Evolutionary conservation across 208 protist species (phyloP), one percentile per base, ranked within the genome.

Genomic region (Leishmania gerbilli): DNA sequence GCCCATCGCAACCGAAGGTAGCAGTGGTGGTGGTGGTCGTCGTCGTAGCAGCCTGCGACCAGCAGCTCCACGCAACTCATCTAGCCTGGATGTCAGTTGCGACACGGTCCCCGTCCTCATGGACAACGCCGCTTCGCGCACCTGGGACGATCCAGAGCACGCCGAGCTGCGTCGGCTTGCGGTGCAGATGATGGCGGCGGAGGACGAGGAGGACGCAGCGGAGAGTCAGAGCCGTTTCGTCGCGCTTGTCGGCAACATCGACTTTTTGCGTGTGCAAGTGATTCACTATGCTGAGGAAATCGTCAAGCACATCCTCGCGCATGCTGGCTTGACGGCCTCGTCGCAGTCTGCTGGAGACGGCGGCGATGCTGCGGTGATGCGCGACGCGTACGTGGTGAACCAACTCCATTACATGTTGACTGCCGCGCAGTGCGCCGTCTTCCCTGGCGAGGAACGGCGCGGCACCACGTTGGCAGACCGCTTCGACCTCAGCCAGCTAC

Each of bases 201-300:
- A 95, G 81, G 83, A 92, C 65, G 90, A 86, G 51, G 87, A 83
- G 64, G 91, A 95, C 67, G 82, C 84, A 2, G 88, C 89, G 56
- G 91, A 93, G 71, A 95, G 89, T 71, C 78, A 85, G 1, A 89
- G 76, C 42, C 91, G 89, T 82, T 93, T 97, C 68, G 84, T 88
- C 31, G 89, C 87, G 19, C 84, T 95, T 15, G 58, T 89, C 9
- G 91, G 90, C 15, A 94, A 92, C 79, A 82, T 97, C 17, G 83
- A 88, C 49, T 94, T 95, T 80, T 67, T 97, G 62, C 90, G 89
- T 21, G 84, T 95, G 42, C 91, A 97, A 80, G 80, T 95, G 58
- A 69, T 91, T 15, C 92, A 91, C 71, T 77, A 92, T 60, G 77
- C 91, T 13, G 82, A 88, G 37, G 82, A 91, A 49, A 74, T 95